Base-by-base conservation (phyloP, 352 stramenopile genomes). In the Phytopythium cucurbitacearum region DNA sequence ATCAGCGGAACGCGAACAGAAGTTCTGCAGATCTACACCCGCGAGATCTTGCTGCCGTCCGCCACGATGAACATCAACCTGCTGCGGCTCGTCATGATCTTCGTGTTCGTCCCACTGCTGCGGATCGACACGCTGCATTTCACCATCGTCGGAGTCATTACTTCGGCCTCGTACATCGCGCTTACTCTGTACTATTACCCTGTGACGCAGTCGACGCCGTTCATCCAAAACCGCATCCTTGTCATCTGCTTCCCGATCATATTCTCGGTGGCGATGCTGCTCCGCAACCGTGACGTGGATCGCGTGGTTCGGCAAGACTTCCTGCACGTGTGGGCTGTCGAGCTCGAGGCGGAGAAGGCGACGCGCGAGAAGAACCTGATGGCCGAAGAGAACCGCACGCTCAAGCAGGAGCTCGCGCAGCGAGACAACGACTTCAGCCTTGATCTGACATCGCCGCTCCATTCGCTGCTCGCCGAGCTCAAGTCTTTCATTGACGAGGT, bases 11-110 rank as follows among this genome's bases (percentile, higher is more conserved):
- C 75, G 5, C 73, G 76, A 1, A 62, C 64, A 0, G 56, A 90
- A 35, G 77, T 90, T 15, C 48, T 92, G 10, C 65, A 85, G 15
- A 51, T 62, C 3, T 90, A 87, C 64, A 92, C 80, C 7, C 73
- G 67, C 41, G 66, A 85, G 37, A 73, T 90, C 37, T 57, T 90
- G 38, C 60, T 90, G 1, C 76, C 81, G 4, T 65, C 79, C 1
- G 79, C 75, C 32, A 87, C 78, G 47, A 85, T 91, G 66, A 93
- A 91, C 69, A 85, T 88, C 51, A 93, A 90, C 53, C 51, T 93
- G 48, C 59, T 93, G 12, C 78, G 80, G 5, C 50, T 87, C 21
- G 80, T 93, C 41, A 84, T 93, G 63, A 66, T 91, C 1, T 87
- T 89, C 28, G 77, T 89, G 8, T 83, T 89, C 43, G 75, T 82